Evolutionary conservation across 371 early-diverging fungal species (phyloP).

Genomic region (Syncephalastrum contaminatum): DNA sequence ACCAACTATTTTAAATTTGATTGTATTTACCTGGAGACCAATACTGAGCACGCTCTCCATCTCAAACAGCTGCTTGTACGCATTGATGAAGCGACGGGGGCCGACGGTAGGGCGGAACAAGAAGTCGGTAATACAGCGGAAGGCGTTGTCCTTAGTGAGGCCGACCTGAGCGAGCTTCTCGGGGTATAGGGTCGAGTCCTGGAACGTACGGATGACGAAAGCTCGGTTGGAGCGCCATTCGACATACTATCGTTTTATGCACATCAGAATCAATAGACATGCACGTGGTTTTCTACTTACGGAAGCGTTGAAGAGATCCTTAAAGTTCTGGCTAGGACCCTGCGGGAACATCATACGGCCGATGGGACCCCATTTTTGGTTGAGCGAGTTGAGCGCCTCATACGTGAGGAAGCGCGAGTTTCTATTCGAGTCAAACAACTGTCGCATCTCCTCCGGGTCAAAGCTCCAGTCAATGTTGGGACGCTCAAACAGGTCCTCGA

Average conservation of each 20-base stretch:
- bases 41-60: conserved; percentile 48
- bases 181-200: conserved; percentile 28
- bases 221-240: conserved; percentile 46
- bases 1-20: background rate
- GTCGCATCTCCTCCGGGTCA: conserved; percentile 37
- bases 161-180: conserved; percentile 30
- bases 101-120: conserved; percentile 49
- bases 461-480: conserved; percentile 47
- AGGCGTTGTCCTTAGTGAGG: conserved; percentile 40
- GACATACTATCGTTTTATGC: conserved; percentile 28
- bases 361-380: conserved; percentile 30
- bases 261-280: background rate
- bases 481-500: conserved; percentile 43
- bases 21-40: conserved; percentile 30
- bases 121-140: conserved; percentile 45
- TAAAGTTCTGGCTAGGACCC: conserved; percentile 42
- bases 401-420: conserved; percentile 7
- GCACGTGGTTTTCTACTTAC: conserved; percentile 22
- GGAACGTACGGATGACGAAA: conserved; percentile 45
- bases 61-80: conserved; percentile 37
- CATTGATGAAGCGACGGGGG: conserved; percentile 44
- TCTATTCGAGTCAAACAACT: conserved; percentile 16
- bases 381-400: conserved; percentile 35
- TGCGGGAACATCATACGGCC: conserved; percentile 30
- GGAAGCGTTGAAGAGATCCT: conserved; percentile 41